Percentiles rank a stretch among this genome's conserved stretches.
Conservation (phyloP, 495 filamentous ascomycete species). For the Penicillium riverlandense region DNA sequence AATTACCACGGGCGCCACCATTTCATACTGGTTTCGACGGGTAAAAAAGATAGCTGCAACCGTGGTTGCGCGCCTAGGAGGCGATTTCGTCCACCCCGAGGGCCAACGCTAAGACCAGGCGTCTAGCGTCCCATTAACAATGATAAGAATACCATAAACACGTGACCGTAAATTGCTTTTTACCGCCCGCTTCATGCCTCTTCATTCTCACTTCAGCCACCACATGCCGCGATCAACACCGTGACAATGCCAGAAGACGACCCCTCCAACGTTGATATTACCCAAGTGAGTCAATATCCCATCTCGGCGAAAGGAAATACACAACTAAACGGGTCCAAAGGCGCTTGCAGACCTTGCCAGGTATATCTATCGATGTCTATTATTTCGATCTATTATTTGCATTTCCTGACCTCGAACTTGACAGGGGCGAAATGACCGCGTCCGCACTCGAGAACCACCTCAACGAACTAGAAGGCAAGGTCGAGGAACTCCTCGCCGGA, state of each 20-base stretch:
- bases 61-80: too few relatives aligned
- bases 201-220: too few relatives aligned
- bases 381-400: background rate
- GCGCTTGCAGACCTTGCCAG: constrained; percentile 31
- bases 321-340: constrained; percentile 9
- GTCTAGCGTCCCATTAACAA: too few relatives aligned
- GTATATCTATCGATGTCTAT: constrained; percentile 9
- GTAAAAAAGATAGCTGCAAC: too few relatives aligned
- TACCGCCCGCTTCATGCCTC: too few relatives aligned
- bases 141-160: too few relatives aligned
- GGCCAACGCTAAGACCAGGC: too few relatives aligned
- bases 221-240: background rate
- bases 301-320: background rate
- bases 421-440: constrained; percentile 51
- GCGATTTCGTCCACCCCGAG: too few relatives aligned
- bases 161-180: too few relatives aligned
- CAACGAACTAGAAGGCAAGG: constrained; percentile 44
- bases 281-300: background rate
- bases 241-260: background rate
- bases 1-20: too few relatives aligned
- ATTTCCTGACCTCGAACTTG: constrained; percentile 3
- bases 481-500: constrained; percentile 48
- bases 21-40: too few relatives aligned
- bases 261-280: background rate
- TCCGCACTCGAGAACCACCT: constrained; percentile 49